Evolutionary conservation across 2,329 filamentous ascomycete species (phyloP).

Genomic region (Tolypocladium ovalisporum): DNA sequence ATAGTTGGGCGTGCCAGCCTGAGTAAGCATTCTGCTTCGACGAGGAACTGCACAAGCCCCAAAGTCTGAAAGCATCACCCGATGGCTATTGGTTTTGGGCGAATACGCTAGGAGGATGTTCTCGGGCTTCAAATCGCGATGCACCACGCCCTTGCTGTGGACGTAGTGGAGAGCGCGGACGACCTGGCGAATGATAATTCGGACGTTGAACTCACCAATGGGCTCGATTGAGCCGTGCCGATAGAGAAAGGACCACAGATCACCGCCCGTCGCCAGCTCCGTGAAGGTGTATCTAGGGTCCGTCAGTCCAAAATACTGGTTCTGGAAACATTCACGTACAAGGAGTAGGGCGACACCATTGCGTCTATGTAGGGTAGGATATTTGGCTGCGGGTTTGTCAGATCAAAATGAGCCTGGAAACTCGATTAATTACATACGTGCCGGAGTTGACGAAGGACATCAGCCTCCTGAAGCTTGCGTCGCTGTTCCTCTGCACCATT

Average conservation of each 20-base stretch:
- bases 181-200: conserved; percentile 36
- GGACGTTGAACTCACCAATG: conserved; percentile 29
- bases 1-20: conserved; percentile 34
- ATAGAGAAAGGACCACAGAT: conserved; percentile 37
- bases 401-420: neutral
- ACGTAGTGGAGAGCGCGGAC: conserved; percentile 34
- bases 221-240: conserved; percentile 14
- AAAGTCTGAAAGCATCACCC: conserved; percentile 42
- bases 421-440: conserved; percentile 31
- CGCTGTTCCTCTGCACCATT: conserved; percentile 17
- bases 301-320: neutral
- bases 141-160: conserved; percentile 36
- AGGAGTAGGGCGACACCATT: conserved; percentile 32
- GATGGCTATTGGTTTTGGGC: conserved; percentile 27
- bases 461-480: conserved; percentile 35
- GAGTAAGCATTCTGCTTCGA: conserved; percentile 29
- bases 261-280: conserved; percentile 44
- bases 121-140: conserved; percentile 44
- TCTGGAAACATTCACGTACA: conserved; percentile 23
- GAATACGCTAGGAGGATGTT: conserved; percentile 39
- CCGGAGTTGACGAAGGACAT: conserved; percentile 40
- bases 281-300: conserved; percentile 40
- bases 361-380: conserved; percentile 41
- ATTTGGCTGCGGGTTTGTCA: conserved; percentile 34
- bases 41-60: conserved; percentile 33